Percentiles rank a stretch among this genome's conserved stretches.
These are phyloP conservation scores for Alternaria sp. DNA, from an alignment of 2,329 filamentous ascomycete species.

Conservation along the genomic window DNA sequence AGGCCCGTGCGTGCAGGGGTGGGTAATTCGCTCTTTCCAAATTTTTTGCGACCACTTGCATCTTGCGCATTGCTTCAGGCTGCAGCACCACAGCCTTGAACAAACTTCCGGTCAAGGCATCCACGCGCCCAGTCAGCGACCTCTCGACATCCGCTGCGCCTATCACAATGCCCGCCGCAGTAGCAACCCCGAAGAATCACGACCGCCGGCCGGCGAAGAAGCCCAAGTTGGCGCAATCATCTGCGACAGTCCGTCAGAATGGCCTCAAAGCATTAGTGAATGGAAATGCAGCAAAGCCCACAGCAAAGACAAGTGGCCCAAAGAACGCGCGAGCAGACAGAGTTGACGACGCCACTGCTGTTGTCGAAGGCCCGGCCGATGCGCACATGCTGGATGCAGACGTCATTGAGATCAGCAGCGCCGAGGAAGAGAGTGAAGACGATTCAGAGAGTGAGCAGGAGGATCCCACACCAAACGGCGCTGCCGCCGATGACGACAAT, in stretches of 20 bases:
- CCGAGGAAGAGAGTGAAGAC: constrained; percentile 53
- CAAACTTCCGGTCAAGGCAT: constrained; percentile 5
- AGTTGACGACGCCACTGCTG: constrained; percentile 66
- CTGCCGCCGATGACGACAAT: constrained; percentile 42
- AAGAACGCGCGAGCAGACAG: constrained; percentile 61
- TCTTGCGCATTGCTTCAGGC: constrained; percentile 35
- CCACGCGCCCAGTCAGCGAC: not conserved
- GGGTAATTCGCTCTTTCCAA: constrained; percentile 24
- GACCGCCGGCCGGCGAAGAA: constrained; percentile 51
- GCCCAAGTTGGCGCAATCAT: constrained; percentile 45
- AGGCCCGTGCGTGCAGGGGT: constrained; percentile 21
- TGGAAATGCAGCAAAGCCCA: constrained; percentile 47
- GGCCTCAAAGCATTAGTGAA: constrained; percentile 47
- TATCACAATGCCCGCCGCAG: constrained; percentile 44
- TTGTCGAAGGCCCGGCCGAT: constrained; percentile 60
- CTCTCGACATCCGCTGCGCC: not conserved
- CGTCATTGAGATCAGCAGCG: constrained; percentile 60
- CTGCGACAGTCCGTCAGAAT: constrained; percentile 31
- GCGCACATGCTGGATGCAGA: constrained; percentile 50
- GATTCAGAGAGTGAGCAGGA: constrained; percentile 41
- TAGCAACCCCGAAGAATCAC: constrained; percentile 36
- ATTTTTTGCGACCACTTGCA: constrained; percentile 29
- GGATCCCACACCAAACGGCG: constrained; percentile 27
- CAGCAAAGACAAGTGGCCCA: constrained; percentile 63
- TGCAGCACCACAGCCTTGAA: constrained; percentile 23